Conservation (phyloP, 2,329 filamentous ascomycete genomes). For the Orbilia javanica region DNA sequence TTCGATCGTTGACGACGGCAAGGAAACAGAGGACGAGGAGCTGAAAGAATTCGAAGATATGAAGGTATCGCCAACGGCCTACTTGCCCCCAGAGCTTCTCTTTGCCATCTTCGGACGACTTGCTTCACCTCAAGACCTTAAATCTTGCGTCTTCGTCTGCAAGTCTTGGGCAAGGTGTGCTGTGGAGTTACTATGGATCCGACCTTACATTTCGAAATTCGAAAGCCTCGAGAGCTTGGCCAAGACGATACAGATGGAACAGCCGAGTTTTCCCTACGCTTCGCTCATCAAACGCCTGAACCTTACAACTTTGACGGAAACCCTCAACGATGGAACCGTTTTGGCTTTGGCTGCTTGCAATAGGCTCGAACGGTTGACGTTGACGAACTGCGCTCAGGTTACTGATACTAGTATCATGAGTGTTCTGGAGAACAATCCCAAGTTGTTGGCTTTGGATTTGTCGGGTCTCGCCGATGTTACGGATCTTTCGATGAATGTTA, state of each 20-base stretch:
- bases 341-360: slow-evolving; percentile 85
- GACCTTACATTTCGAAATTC: slow-evolving; percentile 91
- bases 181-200: slow-evolving; percentile 93
- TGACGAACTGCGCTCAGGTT: slow-evolving; percentile 88
- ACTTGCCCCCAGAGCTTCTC: slow-evolving; percentile 92
- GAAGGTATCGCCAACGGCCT: slow-evolving; percentile 70
- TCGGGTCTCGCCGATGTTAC: slow-evolving; percentile 84
- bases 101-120: slow-evolving; percentile 92
- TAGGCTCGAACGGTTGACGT: slow-evolving; percentile 88
- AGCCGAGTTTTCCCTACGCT: slow-evolving; percentile 89
- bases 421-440: slow-evolving; percentile 81
- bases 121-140: slow-evolving; percentile 79
- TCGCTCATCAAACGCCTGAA: slow-evolving; percentile 94
- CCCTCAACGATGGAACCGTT: slow-evolving; percentile 90
- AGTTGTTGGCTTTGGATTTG: slow-evolving; percentile 89
- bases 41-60: slow-evolving; percentile 62
- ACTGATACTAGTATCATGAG: slow-evolving; percentile 86
- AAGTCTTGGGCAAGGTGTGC: slow-evolving; percentile 92
- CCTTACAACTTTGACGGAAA: slow-evolving; percentile 79
- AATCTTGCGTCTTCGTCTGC: slow-evolving; percentile 92
- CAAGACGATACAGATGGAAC: slow-evolving; percentile 76
- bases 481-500: slow-evolving; percentile 79
- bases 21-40: slow-evolving; percentile 58
- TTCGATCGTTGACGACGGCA: slow-evolving; percentile 60
- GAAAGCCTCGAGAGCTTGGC: slow-evolving; percentile 83